Evolutionary conservation across 345 rosid species (phyloP).

Genomic region (Bretschneidera sinensis): DNA sequence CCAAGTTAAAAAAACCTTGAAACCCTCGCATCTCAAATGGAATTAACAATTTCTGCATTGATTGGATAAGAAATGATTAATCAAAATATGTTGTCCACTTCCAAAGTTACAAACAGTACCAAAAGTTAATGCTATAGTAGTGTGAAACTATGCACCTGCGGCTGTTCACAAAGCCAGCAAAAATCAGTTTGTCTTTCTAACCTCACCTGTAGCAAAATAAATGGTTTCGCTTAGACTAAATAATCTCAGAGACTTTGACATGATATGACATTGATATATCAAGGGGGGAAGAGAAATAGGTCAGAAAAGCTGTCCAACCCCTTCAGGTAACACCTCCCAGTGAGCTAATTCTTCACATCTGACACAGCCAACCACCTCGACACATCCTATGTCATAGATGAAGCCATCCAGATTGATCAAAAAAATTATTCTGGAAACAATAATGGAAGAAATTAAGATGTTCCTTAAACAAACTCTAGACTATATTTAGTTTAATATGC

Average conservation of each 20-base stretch:
- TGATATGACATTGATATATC: slow-evolving; percentile 1
- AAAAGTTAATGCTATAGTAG: slow-evolving; percentile 3
- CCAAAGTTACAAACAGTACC: neutral
- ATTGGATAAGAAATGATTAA: neutral
- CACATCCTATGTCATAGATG: slow-evolving; percentile 38
- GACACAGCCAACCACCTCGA: slow-evolving; percentile 60
- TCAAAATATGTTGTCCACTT: neutral
- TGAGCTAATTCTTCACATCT: slow-evolving; percentile 45
- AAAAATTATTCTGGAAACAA: too few relatives aligned
- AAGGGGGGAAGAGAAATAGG: neutral
- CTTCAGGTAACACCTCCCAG: slow-evolving; percentile 57
- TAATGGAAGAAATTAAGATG: too few relatives aligned
- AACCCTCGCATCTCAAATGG: slow-evolving; percentile 97
- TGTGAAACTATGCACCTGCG: slow-evolving; percentile 53
- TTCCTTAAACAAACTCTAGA: too few relatives aligned
- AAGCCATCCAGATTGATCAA: neutral
- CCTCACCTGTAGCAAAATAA: slow-evolving; percentile 53
- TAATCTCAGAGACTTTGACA: neutral
- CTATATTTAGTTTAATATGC: too few relatives aligned
- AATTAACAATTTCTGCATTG: slow-evolving; percentile 56
- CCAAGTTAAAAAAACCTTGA: slow-evolving; percentile 88
- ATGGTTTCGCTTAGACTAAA: neutral
- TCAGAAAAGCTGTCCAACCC: slow-evolving; percentile 30
- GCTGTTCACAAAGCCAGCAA: slow-evolving; percentile 93
- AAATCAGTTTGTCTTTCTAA: slow-evolving; percentile 81